Percentiles rank a stretch among this genome's conserved stretches.
Conservation (phyloP, 2,329 filamentous ascomycete species). For the Botrytis pseudocinerea region DNA sequence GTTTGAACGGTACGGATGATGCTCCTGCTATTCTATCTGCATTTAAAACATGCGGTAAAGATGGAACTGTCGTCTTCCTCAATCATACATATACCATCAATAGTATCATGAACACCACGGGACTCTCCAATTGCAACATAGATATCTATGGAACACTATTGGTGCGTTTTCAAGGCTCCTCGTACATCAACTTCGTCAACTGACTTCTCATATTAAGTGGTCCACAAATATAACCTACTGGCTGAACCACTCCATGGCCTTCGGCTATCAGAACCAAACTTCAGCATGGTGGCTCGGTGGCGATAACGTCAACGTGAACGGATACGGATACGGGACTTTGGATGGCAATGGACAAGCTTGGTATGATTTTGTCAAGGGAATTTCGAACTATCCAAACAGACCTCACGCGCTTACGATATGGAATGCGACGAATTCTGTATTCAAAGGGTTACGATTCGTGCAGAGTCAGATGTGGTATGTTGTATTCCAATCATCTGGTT, state of each 20-base stretch:
- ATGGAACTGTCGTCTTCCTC: conserved; percentile 46
- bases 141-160: conserved; percentile 55
- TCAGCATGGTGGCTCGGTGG: conserved; percentile 58
- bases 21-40: conserved; percentile 46
- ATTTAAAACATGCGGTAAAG: conserved; percentile 45
- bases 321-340: conserved; percentile 54
- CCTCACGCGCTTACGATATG: conserved; percentile 54
- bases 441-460: conserved; percentile 52
- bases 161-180: neutral
- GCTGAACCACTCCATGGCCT: conserved; percentile 24
- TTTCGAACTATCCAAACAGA: conserved; percentile 50
- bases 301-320: conserved; percentile 50
- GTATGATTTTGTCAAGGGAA: conserved; percentile 53
- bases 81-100: conserved; percentile 49
- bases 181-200: conserved; percentile 44
- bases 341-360: conserved; percentile 62
- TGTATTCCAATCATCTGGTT: neutral
- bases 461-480: conserved; percentile 58
- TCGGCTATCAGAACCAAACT: conserved; percentile 58
- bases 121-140: conserved; percentile 46
- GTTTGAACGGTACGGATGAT: conserved; percentile 14
- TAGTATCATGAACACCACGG: conserved; percentile 48
- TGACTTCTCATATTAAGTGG: neutral
- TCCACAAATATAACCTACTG: conserved; percentile 24
- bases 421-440: conserved; percentile 49